A percentile compares a stretch with the other conserved stretches of the same genome.
These are phyloP conservation scores for Fraxinus ornus DNA, from an alignment of 305 asterid genomes.

Conservation along the genomic window DNA sequence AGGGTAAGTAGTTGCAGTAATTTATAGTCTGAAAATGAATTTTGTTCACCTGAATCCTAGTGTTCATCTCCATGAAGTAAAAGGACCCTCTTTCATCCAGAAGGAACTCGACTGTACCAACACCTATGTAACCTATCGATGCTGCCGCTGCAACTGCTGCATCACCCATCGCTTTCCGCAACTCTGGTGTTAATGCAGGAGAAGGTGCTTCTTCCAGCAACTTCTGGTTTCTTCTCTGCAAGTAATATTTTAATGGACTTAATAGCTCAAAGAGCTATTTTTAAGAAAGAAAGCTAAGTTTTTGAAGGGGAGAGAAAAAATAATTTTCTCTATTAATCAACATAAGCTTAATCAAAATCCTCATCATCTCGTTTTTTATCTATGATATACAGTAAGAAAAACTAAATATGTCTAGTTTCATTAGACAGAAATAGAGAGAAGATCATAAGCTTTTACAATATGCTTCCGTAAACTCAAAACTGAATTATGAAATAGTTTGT, in stretches of 20 bases:
- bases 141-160: slow-evolving; percentile 99
- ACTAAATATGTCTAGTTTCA: neutral
- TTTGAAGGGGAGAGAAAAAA: neutral
- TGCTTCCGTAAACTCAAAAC: neutral
- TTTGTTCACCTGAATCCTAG: slow-evolving; percentile 85
- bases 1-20: slow-evolving; percentile 1
- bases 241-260: slow-evolving; percentile 11
- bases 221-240: slow-evolving; percentile 95
- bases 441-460: neutral
- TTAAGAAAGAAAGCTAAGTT: neutral
- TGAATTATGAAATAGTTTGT: neutral
- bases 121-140: slow-evolving; percentile 93
- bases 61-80: slow-evolving; percentile 99
- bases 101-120: slow-evolving; percentile 94
- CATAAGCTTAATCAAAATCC: neutral
- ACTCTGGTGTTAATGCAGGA: slow-evolving; percentile 89
- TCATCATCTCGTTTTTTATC: neutral
- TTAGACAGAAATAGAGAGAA: neutral
- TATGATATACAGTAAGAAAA: neutral
- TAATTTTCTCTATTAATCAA: neutral
- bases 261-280: neutral
- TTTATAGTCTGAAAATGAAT: slow-evolving; percentile 12
- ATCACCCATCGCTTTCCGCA: slow-evolving; percentile 98
- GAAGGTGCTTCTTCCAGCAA: slow-evolving; percentile 98
- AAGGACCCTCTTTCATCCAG: slow-evolving; percentile 95